Conservation (phyloP, 371 early-diverging fungal species). For the Syncephalastrum monosporum region DNA sequence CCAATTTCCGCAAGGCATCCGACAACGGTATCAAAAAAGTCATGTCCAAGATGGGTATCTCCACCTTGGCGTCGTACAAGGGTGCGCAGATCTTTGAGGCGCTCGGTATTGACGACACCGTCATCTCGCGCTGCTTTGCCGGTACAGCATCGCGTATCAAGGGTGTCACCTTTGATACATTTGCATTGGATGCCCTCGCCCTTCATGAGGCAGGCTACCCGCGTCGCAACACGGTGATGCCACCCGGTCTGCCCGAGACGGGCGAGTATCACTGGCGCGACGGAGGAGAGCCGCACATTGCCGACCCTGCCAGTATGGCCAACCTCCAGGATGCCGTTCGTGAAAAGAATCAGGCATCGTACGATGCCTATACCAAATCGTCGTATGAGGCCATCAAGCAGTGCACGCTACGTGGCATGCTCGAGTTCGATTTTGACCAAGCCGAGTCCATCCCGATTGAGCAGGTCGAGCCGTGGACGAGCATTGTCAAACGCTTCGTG, state of each 20-base stretch:
- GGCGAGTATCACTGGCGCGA: constrained; percentile 97
- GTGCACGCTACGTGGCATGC: constrained; percentile 94
- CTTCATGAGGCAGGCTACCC: constrained; percentile 89
- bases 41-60: constrained; percentile 99
- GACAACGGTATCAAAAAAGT: constrained; percentile 96
- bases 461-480: constrained; percentile 96
- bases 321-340: constrained; percentile 96
- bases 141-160: constrained; percentile 96
- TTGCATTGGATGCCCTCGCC: constrained; percentile 87
- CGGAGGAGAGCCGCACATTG: constrained; percentile 91
- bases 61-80: constrained; percentile 96
- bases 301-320: constrained; percentile 86
- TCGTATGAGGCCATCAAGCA: constrained; percentile 82
- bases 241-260: constrained; percentile 78
- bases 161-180: constrained; percentile 84
- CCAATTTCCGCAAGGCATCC: constrained; percentile 82
- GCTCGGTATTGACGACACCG: constrained; percentile 86
- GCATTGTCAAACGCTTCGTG: constrained; percentile 92
- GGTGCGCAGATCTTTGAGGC: constrained; percentile 98
- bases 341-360: constrained; percentile 81
- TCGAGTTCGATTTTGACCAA: constrained; percentile 83
- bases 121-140: constrained; percentile 88
- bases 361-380: constrained; percentile 79
- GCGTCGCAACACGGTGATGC: constrained; percentile 59
- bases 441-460: constrained; percentile 81